Base-by-base conservation (phyloP, 108 stramenopile species). In the Bacterosira constricta region DNA sequence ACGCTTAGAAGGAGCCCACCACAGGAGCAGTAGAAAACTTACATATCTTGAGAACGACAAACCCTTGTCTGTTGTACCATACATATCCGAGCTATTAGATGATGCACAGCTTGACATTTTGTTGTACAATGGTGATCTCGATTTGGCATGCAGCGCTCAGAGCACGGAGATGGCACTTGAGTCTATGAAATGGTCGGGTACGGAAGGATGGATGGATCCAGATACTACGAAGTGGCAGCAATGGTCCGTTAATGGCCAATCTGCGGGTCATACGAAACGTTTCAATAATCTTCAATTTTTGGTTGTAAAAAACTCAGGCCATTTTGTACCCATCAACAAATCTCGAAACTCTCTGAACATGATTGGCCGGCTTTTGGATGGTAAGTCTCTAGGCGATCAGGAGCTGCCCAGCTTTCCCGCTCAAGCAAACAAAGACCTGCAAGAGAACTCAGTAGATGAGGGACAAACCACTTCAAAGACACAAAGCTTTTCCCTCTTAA, bases 101-200 rank as follows among this genome's bases (percentile, higher is more conserved):
- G 82, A 84, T 61, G 86, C 86, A 7, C 74, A 71, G 13, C 84
- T 89, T 62, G 74, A 78, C 18, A 85, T 91, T 2, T 53, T 91
- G 2, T 23, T 91, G 1, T 91, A 91, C 78, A 87, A 84, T 57
- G 90, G 90, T 1, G 90, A 91, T 64, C 80, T 83, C 17, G 90
- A 91, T 61, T 42, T 91, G n/a, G 75, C 77, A 45, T 80, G 78
- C 68, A 68, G 53, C 35, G 41, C 81, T 20, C 85, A 85, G 53
- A 86, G 88, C 17, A 82, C 82, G 7, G 90, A 91, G 42, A 30
- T 73, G 44, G 58, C 87, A 20, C 60, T 89, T 42, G 77, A 89
- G 29, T 66, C 79, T 25, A 87, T 91, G 86, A 47, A 77, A 10
- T 91, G 90, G 90, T 75, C 67, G 34, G 90, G 90, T 21, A 41